Base-by-base conservation (phyloP, 2,329 filamentous ascomycete species). In the Epichloe typhina region DNA sequence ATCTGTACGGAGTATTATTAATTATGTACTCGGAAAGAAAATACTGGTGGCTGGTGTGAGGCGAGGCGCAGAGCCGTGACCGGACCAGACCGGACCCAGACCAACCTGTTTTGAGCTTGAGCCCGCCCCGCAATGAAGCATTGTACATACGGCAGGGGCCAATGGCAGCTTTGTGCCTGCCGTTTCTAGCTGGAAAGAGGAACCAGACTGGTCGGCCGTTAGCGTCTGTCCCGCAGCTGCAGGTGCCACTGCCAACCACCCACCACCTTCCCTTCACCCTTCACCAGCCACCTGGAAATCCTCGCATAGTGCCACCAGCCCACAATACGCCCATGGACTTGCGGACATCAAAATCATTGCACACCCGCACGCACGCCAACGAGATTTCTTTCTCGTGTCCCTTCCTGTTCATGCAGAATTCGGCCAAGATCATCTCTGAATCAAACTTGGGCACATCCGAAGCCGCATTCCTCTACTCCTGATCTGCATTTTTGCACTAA, bases 281-380 rank as follows among this genome's bases (percentile, higher is more conserved):
- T 49, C 38, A 43, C 52, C 52, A 53, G 49, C 52, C 52, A 53
- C 52, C 52, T 40, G 35, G 12, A 39, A 44, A 44, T 44, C 21
- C 19, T 17, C 9, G 26, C 11, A 12, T 42, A 7, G 31, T 19
- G 6, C 13, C 46, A 23, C 38, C 39, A 49, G 47, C 26, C 46
- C 31, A 47, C 33, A 23, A 46, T 45, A 33, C 35, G 11, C 26
- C 35, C 21, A 23, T 23, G 17, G 36, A 26, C 36, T 17, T 15
- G 5, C 15, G n/a, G 6, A 49, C 12, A 35, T 52, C 50, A 52
- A 49, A 52, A 49, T 11, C 23, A 15, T 11, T 44, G 40, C 35
- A 21, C 12, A n/a, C 21, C 37, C n/a, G n/a, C n/a, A n/a, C 45
- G 35, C 36, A 19, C 19, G 7, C 9, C 23, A 5, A 19, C 21